These are phyloP conservation scores for Mortierella antarctica DNA, from an alignment of 192 early-diverging fungal species.

Conservation along the genomic window DNA sequence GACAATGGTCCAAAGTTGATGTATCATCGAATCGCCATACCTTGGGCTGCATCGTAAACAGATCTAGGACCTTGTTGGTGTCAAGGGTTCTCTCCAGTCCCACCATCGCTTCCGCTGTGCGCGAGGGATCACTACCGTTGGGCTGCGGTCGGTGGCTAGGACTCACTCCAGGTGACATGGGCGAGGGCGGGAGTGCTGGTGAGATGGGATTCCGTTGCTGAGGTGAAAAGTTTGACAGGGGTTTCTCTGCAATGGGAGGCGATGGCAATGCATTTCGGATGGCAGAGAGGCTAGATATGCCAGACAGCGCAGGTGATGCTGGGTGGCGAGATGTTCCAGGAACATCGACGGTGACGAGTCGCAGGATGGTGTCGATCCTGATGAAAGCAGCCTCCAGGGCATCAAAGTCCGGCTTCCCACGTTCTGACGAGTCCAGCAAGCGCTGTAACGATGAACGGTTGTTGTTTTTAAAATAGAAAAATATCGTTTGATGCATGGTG, in stretches of 20 bases:
- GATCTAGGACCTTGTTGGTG: constrained; percentile 53
- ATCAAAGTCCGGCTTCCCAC: constrained; percentile 56
- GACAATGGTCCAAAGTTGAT: background rate
- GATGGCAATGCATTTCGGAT: constrained; percentile 38
- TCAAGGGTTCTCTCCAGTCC: constrained; percentile 57
- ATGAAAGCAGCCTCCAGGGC: constrained; percentile 52
- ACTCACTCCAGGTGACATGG: constrained; percentile 39
- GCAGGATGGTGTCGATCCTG: constrained; percentile 58
- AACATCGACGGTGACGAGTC: constrained; percentile 45
- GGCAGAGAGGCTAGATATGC: constrained; percentile 45
- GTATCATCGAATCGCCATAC: constrained; percentile 21
- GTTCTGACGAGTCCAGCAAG: constrained; percentile 57
- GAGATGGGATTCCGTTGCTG: constrained; percentile 16
- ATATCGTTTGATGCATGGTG: background rate
- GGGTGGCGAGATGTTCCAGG: constrained; percentile 51
- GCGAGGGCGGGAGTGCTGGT: constrained; percentile 34
- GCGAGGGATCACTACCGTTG: background rate
- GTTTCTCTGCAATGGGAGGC: constrained; percentile 29
- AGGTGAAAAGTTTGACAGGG: constrained; percentile 33
- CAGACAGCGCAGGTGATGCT: constrained; percentile 47
- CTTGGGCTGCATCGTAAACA: constrained; percentile 61
- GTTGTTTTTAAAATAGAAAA: background rate
- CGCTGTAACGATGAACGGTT: constrained; percentile 24
- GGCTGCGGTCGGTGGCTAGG: constrained; percentile 13
- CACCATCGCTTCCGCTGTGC: constrained; percentile 18